phyloP scores from a whole-genome alignment of 495 filamentous ascomycete genomes.

The Trypethelium eluteriae region DNA sequence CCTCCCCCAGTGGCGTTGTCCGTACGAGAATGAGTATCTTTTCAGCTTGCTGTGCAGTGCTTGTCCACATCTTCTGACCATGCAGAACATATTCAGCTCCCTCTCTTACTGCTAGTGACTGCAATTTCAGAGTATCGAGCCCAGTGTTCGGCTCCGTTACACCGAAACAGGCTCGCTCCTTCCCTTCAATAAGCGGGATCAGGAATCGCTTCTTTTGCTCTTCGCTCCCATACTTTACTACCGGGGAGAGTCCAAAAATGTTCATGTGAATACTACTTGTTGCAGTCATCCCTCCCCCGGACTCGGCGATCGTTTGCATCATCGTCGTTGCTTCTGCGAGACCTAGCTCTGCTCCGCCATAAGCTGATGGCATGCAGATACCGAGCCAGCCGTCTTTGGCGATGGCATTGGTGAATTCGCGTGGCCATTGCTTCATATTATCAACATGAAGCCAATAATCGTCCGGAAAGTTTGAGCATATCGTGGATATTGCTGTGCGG shows the following conservation, averaged over 20 bases:
- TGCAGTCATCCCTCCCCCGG: slow-evolving; percentile 26
- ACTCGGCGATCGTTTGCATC: slow-evolving; percentile 33
- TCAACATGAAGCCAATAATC: slow-evolving; percentile 29
- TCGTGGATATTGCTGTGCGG: slow-evolving; percentile 27
- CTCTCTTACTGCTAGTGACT: slow-evolving; percentile 22
- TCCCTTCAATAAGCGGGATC: slow-evolving; percentile 26
- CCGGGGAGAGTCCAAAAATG: slow-evolving; percentile 28
- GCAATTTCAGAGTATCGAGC: slow-evolving; percentile 30
- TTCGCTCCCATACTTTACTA: slow-evolving; percentile 29
- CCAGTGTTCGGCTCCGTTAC: slow-evolving; percentile 33
- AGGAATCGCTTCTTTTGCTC: slow-evolving; percentile 29
- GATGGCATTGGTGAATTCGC: slow-evolving; percentile 26
- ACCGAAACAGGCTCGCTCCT: slow-evolving; percentile 27
- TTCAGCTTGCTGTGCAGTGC: slow-evolving; percentile 28
- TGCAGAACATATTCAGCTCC: slow-evolving; percentile 25
- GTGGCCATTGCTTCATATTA: slow-evolving; percentile 23
- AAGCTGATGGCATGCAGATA: slow-evolving; percentile 28
- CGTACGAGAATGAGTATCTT: slow-evolving; percentile 31
- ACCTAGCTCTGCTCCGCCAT: slow-evolving; percentile 29
- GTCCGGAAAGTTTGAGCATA: slow-evolving; percentile 26
- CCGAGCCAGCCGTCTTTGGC: slow-evolving; percentile 31
- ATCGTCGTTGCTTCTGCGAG: slow-evolving; percentile 28
- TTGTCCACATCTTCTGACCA: slow-evolving; percentile 32
- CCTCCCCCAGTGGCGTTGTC: slow-evolving; percentile 28
- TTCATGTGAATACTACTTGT: slow-evolving; percentile 30